Conservation (phyloP, 1,284 basidiomycete species). For the Trametes polyzona region DNA sequence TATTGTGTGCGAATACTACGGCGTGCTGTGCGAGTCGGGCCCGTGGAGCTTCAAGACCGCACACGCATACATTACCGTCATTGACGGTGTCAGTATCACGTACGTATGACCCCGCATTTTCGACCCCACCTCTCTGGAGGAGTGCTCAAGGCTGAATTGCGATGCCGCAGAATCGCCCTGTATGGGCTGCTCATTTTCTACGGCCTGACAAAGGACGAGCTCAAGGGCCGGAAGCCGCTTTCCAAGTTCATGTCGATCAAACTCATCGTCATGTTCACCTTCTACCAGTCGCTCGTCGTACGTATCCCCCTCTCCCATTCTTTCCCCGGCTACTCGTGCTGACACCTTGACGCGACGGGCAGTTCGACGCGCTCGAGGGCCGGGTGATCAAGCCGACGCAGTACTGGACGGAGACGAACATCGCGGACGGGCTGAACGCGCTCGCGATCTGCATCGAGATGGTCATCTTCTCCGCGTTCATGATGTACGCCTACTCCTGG, state of each 20-base stretch:
- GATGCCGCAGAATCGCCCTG: conserved; percentile 61
- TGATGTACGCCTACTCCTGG: conserved; percentile 82
- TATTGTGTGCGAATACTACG: conserved; percentile 71
- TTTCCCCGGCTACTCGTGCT: background rate
- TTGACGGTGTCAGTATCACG: conserved; percentile 83
- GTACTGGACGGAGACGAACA: conserved; percentile 81
- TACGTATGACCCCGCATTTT: conserved; percentile 34
- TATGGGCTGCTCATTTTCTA: conserved; percentile 86
- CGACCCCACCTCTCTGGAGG: background rate
- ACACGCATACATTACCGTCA: conserved; percentile 67
- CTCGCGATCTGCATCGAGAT: conserved; percentile 87
- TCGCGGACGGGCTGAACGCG: conserved; percentile 83
- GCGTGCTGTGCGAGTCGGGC: conserved; percentile 68
- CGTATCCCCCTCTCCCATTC: conserved; percentile 30
- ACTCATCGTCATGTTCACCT: conserved; percentile 85
- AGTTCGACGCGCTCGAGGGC: conserved; percentile 66
- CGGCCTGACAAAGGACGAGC: conserved; percentile 76
- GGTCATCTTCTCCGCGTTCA: conserved; percentile 78
- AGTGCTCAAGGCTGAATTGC: background rate
- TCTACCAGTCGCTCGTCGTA: conserved; percentile 78
- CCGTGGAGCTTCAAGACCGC: conserved; percentile 68
- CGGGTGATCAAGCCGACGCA: conserved; percentile 68
- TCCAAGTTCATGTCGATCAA: conserved; percentile 86
- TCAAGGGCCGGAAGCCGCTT: conserved; percentile 74
- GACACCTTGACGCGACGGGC: background rate